Conservation (phyloP, 31 red algal species). For the Asparagopsis taxiformis region DNA sequence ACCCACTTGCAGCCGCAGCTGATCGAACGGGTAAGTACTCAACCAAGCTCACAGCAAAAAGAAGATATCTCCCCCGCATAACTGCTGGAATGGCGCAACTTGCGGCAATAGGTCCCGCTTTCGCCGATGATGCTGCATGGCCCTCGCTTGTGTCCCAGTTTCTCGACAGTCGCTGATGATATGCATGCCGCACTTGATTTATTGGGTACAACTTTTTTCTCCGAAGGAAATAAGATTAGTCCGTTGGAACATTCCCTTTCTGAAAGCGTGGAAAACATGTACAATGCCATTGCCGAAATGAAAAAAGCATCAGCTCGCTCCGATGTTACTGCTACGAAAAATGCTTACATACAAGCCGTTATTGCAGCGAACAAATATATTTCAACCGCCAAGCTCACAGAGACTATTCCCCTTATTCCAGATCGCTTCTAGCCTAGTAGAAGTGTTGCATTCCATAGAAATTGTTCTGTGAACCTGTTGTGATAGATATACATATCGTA, state of each 20-base stretch:
- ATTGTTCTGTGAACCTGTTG: no score
- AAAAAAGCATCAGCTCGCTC: neutral
- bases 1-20: constrained; percentile 24
- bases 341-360: neutral
- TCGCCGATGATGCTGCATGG: neutral
- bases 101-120: neutral
- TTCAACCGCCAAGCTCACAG: neutral
- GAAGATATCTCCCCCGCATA: constrained; percentile 80
- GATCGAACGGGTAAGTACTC: constrained; percentile 89
- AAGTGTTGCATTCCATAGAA: no score
- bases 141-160: neutral
- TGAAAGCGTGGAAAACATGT: neutral
- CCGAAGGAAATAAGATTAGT: constrained; percentile 71
- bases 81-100: constrained; percentile 23
- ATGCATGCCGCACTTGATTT: constrained; percentile 38
- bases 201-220: constrained; percentile 72
- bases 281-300: neutral
- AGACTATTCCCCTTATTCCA: neutral
- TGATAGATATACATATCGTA: no score
- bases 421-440: no score
- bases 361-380: neutral
- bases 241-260: constrained; percentile 29
- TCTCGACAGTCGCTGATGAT: constrained; percentile 17
- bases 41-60: constrained; percentile 81
- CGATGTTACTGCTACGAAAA: neutral